Evolutionary conservation across 2,329 filamentous ascomycete species (phyloP), one percentile per base, ranked within the genome.

Genomic region (Xylariaceae sp.): DNA sequence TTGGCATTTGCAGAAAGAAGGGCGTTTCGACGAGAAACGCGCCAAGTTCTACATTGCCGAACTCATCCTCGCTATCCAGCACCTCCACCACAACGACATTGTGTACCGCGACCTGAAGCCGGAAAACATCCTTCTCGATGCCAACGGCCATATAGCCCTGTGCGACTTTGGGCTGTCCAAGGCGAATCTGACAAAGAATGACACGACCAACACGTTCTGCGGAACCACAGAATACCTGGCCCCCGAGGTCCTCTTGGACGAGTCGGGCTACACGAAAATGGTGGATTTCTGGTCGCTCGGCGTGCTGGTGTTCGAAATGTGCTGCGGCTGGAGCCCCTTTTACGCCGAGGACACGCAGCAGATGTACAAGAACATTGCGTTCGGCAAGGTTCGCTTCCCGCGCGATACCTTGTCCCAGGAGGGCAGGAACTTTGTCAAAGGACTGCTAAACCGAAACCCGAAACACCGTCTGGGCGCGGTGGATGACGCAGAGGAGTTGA

Each of bases 291-390:
- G 92, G 92, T 98, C 92, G 2, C 74, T 98, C 9, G 92, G 92
- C 41, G 92, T 98, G 33, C 73, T 98, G 38, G 92, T 98, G 1
- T 98, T 98, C 56, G 92, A 98, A 64, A 98, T 98, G 92, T 98
- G 92, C 69, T 98, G 92, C 56, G 92, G 92, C 23, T 98, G 92
- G 92, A 96, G 88, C 56, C 92, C 92, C 0, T 98, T 98, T 67
- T 98, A 97, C 55, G 92, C 92, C 40, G 92, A 98, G 59, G 92
- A 98, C 59, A 98, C 92, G 0, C 92, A 98, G 65, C 92, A 98
- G 63, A 98, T 98, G 92, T 98, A 98, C 72, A 98, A 98, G 73
- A 98, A 98, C 68, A 98, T 98, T 60, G 92, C 92, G 0, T 98
- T 98, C 59, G 92, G 92, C 60, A 98, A 98, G 62, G 92, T 98